phyloP scores from a whole-genome alignment of 495 filamentous ascomycete genomes.

The Viridothelium virens region DNA sequence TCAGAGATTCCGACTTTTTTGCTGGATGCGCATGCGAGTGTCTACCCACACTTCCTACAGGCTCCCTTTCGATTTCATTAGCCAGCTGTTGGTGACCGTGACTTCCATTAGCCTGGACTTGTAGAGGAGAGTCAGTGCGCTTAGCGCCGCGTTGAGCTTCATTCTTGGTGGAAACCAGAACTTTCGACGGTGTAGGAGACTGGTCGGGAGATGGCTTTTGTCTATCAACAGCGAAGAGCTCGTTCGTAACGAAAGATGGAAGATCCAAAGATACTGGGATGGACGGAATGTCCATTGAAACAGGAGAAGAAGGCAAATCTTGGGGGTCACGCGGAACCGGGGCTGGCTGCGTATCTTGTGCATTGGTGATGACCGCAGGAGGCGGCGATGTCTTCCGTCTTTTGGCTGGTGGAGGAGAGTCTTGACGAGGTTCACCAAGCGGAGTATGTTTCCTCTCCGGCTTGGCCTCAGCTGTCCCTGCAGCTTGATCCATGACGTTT shows the following conservation, averaged over 20 bases:
- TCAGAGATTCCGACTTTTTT: not conserved
- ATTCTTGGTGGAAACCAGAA: not conserved
- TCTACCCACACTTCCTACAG: not conserved
- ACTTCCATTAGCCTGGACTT: not conserved
- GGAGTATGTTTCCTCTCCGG: not conserved
- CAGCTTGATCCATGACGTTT: not conserved
- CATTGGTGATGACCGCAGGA: not conserved
- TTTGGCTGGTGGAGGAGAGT: constrained; percentile 11
- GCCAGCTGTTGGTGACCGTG: not conserved
- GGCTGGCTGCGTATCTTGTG: not conserved
- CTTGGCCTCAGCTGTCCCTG: not conserved
- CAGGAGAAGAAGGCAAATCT: not conserved
- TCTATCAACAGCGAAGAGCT: not conserved
- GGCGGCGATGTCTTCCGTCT: not conserved
- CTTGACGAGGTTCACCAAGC: not conserved
- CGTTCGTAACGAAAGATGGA: not conserved
- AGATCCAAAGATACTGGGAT: constrained; percentile 10
- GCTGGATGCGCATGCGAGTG: not conserved
- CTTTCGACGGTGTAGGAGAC: not conserved
- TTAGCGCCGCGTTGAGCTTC: not conserved
- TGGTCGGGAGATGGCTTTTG: not conserved
- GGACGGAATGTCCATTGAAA: constrained; percentile 6
- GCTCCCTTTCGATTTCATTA: not conserved
- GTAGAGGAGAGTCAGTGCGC: constrained; percentile 1
- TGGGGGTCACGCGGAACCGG: not conserved